Evolutionary conservation across 176 grass and related monocot species (phyloP).

Genomic region (Aegilops bicornis): DNA sequence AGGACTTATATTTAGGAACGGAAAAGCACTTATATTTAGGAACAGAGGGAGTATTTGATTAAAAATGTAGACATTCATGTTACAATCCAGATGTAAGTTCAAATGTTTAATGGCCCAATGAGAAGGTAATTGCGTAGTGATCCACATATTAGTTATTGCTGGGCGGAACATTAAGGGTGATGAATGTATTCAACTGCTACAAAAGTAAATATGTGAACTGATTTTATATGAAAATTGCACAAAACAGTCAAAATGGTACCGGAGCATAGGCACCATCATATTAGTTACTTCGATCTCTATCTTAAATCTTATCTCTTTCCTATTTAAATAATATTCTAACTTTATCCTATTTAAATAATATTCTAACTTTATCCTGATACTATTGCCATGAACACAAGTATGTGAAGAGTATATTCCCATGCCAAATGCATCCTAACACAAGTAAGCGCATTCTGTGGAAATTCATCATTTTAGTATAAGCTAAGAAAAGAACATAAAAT

Average conservation of each 20-base stretch:
- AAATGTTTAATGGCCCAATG: not conserved
- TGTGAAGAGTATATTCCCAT: not conserved
- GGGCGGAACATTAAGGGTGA: not conserved
- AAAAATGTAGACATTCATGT: conserved; percentile 5
- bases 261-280: not conserved
- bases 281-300: not conserved
- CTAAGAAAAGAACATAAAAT: not conserved
- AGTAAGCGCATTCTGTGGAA: not conserved
- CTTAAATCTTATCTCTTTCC: not conserved
- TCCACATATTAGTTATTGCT: conserved; percentile 1
- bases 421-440: not conserved
- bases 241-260: not conserved
- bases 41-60: not conserved
- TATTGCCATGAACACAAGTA: not conserved
- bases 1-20: too few species aligned
- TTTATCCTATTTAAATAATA: not conserved
- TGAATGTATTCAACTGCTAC: not conserved
- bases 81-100: conserved; percentile 3
- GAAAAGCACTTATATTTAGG: too few species aligned
- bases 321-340: not conserved
- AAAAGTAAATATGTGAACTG: not conserved
- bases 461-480: not conserved
- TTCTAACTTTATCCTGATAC: not conserved
- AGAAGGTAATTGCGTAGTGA: not conserved
- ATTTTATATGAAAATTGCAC: not conserved